Percentiles rank a stretch among this genome's conserved stretches.
Conservation (phyloP, 2,329 filamentous ascomycete genomes). For the Fusarium torulosum region DNA sequence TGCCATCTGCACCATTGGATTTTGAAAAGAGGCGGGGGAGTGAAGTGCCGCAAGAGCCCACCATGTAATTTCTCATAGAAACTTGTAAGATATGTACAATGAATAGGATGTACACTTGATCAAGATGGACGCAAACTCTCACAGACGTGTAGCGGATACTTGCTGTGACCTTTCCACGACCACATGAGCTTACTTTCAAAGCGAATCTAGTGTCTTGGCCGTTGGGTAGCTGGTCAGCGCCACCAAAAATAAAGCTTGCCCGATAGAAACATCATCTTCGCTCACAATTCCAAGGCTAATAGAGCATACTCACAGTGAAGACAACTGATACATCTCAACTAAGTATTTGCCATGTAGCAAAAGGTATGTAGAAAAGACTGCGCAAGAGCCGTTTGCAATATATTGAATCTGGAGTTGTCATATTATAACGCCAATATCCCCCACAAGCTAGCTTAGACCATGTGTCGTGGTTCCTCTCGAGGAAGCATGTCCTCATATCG, state of each 20-base stretch:
- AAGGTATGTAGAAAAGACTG: background rate
- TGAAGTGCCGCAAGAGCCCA: constrained; percentile 10
- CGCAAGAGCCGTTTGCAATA: constrained; percentile 16
- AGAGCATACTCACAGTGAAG: background rate
- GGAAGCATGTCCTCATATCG: constrained; percentile 71
- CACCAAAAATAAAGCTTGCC: constrained; percentile 8
- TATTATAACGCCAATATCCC: constrained; percentile 17
- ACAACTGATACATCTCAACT: constrained; percentile 7
- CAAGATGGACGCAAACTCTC: constrained; percentile 9
- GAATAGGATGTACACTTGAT: constrained; percentile 48
- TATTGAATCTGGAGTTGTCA: constrained; percentile 22
- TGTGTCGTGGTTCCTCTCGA: constrained; percentile 61
- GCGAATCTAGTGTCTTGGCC: constrained; percentile 13
- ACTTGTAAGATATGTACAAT: constrained; percentile 55
- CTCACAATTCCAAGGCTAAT: constrained; percentile 3
- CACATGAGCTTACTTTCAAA: background rate
- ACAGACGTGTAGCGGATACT: background rate
- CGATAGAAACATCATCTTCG: constrained; percentile 2
- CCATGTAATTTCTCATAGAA: constrained; percentile 44
- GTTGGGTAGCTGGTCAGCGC: constrained; percentile 19
- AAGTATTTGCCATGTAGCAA: constrained; percentile 10
- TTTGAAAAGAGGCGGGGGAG: constrained; percentile 11
- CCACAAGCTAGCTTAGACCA: constrained; percentile 50
- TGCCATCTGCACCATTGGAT: constrained; percentile 7
- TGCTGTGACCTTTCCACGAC: background rate